Percentiles rank a stretch among this genome's conserved stretches.
phyloP scores from a whole-genome alignment of 305 asterid genomes.

The Rubia peregrina region DNA sequence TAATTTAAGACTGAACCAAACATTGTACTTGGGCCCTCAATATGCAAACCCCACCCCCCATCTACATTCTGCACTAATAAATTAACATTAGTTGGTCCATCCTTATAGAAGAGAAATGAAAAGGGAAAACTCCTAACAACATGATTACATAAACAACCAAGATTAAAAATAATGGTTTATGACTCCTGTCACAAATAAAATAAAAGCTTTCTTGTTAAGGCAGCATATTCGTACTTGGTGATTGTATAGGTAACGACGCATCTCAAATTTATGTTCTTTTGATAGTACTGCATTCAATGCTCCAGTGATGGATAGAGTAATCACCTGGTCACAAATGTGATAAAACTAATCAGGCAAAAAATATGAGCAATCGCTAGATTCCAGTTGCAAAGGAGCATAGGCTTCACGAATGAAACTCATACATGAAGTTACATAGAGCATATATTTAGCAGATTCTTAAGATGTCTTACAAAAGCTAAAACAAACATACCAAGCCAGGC shows the following conservation, averaged over 20 bases:
- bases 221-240: constrained; percentile 55
- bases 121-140: constrained; percentile 5
- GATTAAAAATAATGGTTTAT: constrained; percentile 6
- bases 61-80: constrained; percentile 60
- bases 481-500: constrained; percentile 78
- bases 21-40: constrained; percentile 96
- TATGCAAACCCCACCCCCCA: constrained; percentile 98
- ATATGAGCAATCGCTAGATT: constrained; percentile 70
- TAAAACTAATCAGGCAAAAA: constrained; percentile 22
- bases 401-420: neutral
- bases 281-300: constrained; percentile 78
- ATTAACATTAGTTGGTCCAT: constrained; percentile 19
- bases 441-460: neutral
- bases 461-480: constrained; percentile 1
- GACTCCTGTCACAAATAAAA: constrained; percentile 14
- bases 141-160: neutral
- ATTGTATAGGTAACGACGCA: constrained; percentile 88
- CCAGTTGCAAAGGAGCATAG: constrained; percentile 21
- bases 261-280: constrained; percentile 78
- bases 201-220: neutral
- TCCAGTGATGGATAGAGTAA: constrained; percentile 66
- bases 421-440: neutral
- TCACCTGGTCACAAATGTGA: neutral
- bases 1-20: constrained; percentile 83
- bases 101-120: constrained; percentile 11